Evolutionary conservation across 2,329 filamentous ascomycete species (phyloP).

Genomic region (Cercospora nicotianae): DNA sequence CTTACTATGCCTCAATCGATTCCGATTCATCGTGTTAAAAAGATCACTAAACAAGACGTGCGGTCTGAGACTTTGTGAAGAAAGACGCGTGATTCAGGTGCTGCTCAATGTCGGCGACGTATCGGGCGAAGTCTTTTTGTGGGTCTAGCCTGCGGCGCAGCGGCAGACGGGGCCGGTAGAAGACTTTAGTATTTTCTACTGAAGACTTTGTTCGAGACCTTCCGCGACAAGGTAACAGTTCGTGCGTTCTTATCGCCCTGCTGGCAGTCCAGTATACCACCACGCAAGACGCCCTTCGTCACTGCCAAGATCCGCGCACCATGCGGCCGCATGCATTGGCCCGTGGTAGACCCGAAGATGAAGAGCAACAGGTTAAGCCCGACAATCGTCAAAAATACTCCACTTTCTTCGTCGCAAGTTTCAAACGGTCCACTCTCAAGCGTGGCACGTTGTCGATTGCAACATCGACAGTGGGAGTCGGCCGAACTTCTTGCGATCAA

Average conservation of each 20-base stretch:
- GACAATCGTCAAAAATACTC: neutral
- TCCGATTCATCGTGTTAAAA: neutral
- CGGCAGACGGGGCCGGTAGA: neutral
- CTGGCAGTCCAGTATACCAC: neutral
- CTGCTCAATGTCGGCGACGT: neutral
- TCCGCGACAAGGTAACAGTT: neutral
- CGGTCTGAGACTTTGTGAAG: neutral
- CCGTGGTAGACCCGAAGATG: conserved; percentile 5
- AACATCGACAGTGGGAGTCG: neutral
- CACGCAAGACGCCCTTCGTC: neutral
- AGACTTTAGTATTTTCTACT: neutral
- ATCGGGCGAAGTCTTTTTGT: neutral
- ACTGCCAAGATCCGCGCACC: neutral
- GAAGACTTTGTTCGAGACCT: neutral
- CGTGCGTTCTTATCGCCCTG: neutral
- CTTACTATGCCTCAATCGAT: neutral
- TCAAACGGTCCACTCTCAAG: neutral
- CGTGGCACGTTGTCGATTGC: neutral
- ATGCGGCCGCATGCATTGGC: neutral
- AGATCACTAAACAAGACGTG: neutral
- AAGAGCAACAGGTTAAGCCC: neutral
- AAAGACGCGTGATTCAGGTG: neutral
- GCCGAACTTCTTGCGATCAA: neutral
- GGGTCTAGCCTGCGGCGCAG: neutral
- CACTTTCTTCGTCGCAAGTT: neutral